phyloP scores from a whole-genome alignment of 2,329 filamentous ascomycete genomes.

The Botrytis porri region DNA sequence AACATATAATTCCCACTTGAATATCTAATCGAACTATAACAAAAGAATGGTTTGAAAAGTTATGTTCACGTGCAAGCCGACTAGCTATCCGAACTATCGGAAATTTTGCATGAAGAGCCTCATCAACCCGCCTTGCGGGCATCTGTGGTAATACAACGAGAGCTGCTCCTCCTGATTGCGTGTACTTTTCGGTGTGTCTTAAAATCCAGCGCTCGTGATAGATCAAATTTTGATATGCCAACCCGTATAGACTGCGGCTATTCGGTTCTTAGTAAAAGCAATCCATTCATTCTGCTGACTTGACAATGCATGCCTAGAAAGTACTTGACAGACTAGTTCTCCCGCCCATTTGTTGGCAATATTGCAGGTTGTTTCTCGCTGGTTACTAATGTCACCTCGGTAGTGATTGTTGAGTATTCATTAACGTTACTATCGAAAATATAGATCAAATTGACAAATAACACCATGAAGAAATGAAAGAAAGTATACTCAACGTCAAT shows the following conservation, averaged over 20 bases:
- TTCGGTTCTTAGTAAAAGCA: neutral
- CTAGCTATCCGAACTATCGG: neutral
- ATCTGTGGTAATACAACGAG: neutral
- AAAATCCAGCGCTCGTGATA: neutral
- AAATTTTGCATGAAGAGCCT: neutral
- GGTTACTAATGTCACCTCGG: neutral
- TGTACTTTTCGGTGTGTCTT: neutral
- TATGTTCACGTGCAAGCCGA: neutral
- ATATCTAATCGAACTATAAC: neutral
- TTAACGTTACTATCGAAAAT: neutral
- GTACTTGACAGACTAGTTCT: neutral
- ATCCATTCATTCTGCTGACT: neutral
- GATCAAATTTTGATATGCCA: neutral
- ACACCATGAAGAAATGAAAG: neutral
- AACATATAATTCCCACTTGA: neutral
- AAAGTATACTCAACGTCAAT: neutral
- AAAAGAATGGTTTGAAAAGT: neutral
- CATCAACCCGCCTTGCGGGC: neutral
- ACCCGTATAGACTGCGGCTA: neutral
- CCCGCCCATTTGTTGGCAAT: neutral
- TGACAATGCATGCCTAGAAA: neutral
- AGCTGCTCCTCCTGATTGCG: neutral
- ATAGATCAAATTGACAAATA: neutral
- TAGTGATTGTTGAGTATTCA: neutral
- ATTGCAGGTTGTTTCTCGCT: neutral